Evolutionary conservation across 768 basidiomycete genomes (phyloP).

Genomic region (Coprinopsis strossmayeri): DNA sequence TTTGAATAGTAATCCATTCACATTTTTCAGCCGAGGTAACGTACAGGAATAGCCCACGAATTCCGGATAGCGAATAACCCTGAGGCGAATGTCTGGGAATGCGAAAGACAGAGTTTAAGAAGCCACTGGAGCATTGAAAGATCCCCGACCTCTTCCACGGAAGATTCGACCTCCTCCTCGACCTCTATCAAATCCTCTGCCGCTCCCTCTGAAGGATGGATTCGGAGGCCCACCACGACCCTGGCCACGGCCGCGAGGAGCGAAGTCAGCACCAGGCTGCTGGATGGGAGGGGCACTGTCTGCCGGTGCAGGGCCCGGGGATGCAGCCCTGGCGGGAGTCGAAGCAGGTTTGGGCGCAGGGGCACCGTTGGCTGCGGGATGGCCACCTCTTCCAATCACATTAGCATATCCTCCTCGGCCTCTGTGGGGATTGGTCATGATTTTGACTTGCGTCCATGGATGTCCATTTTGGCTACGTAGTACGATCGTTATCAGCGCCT

Average conservation of each 20-base stretch:
- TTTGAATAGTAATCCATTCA: too few relatives aligned
- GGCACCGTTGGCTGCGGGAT: constrained; percentile 7
- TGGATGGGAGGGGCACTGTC: neutral
- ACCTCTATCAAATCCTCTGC: constrained; percentile 6
- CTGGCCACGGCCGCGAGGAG: constrained; percentile 1
- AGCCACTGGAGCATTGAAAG: constrained; percentile 19
- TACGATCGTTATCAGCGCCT: neutral
- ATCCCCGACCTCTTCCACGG: constrained; percentile 4
- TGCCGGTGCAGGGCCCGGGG: neutral
- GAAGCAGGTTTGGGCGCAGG: neutral
- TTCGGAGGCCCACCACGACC: constrained; percentile 5
- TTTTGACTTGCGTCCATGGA: constrained; percentile 40
- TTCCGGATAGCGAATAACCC: neutral
- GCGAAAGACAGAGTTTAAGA: constrained; percentile 23
- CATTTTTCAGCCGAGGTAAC: too few relatives aligned
- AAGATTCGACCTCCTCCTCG: constrained; percentile 1
- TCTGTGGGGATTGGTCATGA: constrained; percentile 75
- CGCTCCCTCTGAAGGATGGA: neutral
- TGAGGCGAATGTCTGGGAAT: too few relatives aligned
- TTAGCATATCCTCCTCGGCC: constrained; percentile 27
- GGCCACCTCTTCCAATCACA: constrained; percentile 29
- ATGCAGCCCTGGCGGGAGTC: neutral
- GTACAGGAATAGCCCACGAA: too few relatives aligned
- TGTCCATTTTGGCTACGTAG: constrained; percentile 13
- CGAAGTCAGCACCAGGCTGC: neutral